Base-by-base conservation (phyloP, 805 yeast genomes). In the Teunomyces kruisii region DNA sequence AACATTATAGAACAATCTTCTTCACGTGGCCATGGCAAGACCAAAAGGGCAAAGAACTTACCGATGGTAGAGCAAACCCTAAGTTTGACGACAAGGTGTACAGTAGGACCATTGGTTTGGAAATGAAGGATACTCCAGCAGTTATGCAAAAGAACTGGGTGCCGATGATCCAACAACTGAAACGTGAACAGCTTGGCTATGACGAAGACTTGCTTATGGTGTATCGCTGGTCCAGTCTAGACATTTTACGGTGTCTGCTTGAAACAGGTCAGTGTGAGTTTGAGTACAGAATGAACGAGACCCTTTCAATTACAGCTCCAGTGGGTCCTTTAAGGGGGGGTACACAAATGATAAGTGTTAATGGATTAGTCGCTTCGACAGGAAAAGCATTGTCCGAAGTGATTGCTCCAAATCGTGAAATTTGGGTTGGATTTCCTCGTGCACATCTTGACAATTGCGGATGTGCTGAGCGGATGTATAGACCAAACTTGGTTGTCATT, bases 341-440 rank as follows among this genome's bases (percentile, higher is more conserved):
- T 2, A 65, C 72, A 9, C 65, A 63, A 42, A 49, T 68, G 54
- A 40, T 64, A 7, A 65, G 56, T 39, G 27, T 59, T 45, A 55
- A 48, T 26, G 32, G 30, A 17, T 13, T 42, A 24, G 48, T 22
- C 46, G 52, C 9, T 45, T 50, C 41, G 31, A 56, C 37, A 30
- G 58, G 40, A 44, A 50, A 47, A 37, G 54, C 6, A 50, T 57
- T 39, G 43, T 46, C 42, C 29, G 48, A 40, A 7, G 15, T 29
- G 6, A 29, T 36, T 4, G 17, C 37, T 1, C 22, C 36, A 6
- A 60, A 58, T 14, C 54, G 73, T 32, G 75, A 74, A 48, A 59
- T 76, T 41, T 70, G 68, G 68, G 45, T 67, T 5, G 74, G 74
- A 2, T 63, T 70, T 47, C 71, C 75, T 4, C 51, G 75, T 42